A percentile compares a stretch with the other conserved stretches of the same genome.
phyloP scores from a whole-genome alignment of 2,329 filamentous ascomycete species.

The Colletotrichum salicis region DNA sequence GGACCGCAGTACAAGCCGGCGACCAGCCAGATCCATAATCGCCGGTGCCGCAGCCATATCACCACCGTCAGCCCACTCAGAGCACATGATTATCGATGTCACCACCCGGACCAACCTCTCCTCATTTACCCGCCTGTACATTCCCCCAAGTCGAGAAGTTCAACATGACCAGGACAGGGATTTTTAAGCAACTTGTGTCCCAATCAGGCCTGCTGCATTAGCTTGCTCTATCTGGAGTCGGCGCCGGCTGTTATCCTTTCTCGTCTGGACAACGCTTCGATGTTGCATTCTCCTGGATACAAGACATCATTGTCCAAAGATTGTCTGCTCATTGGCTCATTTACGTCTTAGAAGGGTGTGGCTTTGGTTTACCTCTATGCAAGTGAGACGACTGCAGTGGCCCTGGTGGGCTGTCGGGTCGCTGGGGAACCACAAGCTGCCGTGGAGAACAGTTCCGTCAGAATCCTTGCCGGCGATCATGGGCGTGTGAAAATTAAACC shows the following conservation, averaged over 20 bases:
- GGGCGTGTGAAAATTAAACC: slow-evolving; percentile 14
- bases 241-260: slow-evolving; percentile 1
- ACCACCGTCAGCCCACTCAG: not conserved
- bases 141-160: not conserved
- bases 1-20: not conserved
- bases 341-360: slow-evolving; percentile 2
- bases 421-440: slow-evolving; percentile 20
- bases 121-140: not conserved
- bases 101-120: not conserved
- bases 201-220: slow-evolving; percentile 21
- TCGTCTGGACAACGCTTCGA: slow-evolving; percentile 1
- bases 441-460: slow-evolving; percentile 13
- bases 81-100: not conserved
- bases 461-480: slow-evolving; percentile 30
- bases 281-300: not conserved
- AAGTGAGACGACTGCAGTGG: slow-evolving; percentile 31
- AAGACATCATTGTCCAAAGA: not conserved
- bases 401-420: slow-evolving; percentile 12
- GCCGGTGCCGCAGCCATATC: not conserved
- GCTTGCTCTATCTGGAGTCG: slow-evolving; percentile 2
- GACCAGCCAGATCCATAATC: not conserved
- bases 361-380: not conserved
- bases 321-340: not conserved
- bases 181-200: not conserved
- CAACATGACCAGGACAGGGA: not conserved